phyloP scores from a whole-genome alignment of 2,329 filamentous ascomycete species.

The Trichoderma sp. region DNA sequence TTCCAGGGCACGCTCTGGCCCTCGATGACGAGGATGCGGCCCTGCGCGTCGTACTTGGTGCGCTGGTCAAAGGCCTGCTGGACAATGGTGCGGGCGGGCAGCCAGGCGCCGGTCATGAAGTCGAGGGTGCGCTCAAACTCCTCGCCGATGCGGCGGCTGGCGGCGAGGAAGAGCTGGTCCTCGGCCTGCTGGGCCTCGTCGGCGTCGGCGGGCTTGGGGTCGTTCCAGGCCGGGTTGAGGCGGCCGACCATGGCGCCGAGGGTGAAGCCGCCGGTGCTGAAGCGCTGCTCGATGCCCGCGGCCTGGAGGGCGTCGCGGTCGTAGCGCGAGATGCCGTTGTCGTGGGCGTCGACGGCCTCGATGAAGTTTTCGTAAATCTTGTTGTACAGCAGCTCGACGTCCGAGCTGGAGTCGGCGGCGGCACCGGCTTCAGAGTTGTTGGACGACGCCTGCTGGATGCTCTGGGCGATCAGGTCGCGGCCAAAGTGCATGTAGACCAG shows the following conservation, averaged over 20 bases:
- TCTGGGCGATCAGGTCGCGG: conserved; percentile 72
- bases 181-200: conserved; percentile 69
- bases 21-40: conserved; percentile 80
- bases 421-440: too few species aligned
- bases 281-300: conserved; percentile 78
- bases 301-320: conserved; percentile 70
- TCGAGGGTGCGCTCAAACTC: conserved; percentile 83
- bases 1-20: conserved; percentile 87
- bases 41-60: conserved; percentile 68
- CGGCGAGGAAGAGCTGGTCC: conserved; percentile 76
- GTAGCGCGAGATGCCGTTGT: conserved; percentile 89
- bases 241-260: conserved; percentile 82
- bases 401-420: conserved; percentile 60
- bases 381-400: conserved; percentile 76
- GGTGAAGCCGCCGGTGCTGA: conserved; percentile 79
- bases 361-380: conserved; percentile 94
- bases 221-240: conserved; percentile 81
- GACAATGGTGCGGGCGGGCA: conserved; percentile 83
- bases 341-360: conserved; percentile 95
- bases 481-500: conserved; percentile 97
- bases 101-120: conserved; percentile 76
- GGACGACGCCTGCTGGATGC: conserved; percentile 43
- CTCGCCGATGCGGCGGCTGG: conserved; percentile 83
- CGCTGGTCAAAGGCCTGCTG: conserved; percentile 74
- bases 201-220: conserved; percentile 57